A percentile compares a stretch with the other conserved stretches of the same genome.
These are phyloP conservation scores for Lipomyces spencermartinsiae DNA, from an alignment of 805 yeast species.

Conservation along the genomic window DNA sequence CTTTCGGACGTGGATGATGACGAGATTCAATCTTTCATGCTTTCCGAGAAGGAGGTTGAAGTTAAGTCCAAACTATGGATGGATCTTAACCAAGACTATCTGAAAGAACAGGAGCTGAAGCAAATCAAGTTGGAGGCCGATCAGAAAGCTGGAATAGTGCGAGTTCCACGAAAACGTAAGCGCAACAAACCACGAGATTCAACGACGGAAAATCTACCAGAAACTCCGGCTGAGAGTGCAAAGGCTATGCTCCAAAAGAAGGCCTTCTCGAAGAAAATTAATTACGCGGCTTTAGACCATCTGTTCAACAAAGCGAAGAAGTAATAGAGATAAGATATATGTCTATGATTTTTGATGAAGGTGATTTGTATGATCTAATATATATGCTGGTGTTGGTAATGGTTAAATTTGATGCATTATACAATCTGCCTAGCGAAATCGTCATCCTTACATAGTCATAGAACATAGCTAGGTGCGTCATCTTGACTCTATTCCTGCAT, in stretches of 20 bases:
- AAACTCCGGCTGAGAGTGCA: slow-evolving; percentile 78
- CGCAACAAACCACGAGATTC: slow-evolving; percentile 43
- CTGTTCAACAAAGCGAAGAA: slow-evolving; percentile 40
- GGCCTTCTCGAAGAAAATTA: slow-evolving; percentile 84
- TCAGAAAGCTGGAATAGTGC: slow-evolving; percentile 74
- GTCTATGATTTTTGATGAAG: background rate
- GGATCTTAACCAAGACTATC: slow-evolving; percentile 83
- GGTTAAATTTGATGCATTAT: background rate
- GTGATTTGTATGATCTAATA: background rate
- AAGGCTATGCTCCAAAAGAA: slow-evolving; percentile 76
- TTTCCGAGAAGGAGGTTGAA: slow-evolving; percentile 62
- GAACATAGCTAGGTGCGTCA: background rate
- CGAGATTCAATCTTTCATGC: slow-evolving; percentile 66
- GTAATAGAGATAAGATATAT: background rate
- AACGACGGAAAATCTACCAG: slow-evolving; percentile 49
- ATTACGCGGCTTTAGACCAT: slow-evolving; percentile 75
- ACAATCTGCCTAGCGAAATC: background rate
- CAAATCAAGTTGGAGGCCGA: slow-evolving; percentile 86
- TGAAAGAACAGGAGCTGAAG: slow-evolving; percentile 84
- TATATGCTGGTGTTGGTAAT: background rate
- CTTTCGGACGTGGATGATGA: slow-evolving; percentile 84
- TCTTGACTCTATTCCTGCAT: background rate
- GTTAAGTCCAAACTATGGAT: slow-evolving; percentile 88
- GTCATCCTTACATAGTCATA: background rate
- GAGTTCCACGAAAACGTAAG: slow-evolving; percentile 53